Evolutionary conservation across 805 yeast genomes (phyloP).

Genomic region (Millerago galiae): DNA sequence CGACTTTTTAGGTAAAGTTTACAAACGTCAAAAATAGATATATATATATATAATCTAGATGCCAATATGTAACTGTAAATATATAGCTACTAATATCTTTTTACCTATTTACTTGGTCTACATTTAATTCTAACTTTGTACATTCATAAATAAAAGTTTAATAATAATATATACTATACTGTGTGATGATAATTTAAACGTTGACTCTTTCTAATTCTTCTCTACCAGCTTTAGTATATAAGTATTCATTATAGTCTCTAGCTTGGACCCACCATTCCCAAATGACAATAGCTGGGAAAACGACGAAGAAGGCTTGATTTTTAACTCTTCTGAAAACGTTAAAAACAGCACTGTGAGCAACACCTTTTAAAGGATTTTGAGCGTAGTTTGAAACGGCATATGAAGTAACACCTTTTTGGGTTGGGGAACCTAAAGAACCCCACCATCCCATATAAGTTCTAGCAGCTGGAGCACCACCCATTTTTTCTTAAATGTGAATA

Average conservation of each 20-base stretch:
- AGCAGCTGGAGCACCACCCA: conserved; percentile 67
- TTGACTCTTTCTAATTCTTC: conserved; percentile 75
- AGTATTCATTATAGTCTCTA: conserved; percentile 84
- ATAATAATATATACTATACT: not conserved
- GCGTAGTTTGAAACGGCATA: conserved; percentile 93
- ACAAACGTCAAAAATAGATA: conserved; percentile 80
- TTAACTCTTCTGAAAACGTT: conserved; percentile 92
- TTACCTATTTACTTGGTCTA: too few species aligned
- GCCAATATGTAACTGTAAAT: too few species aligned
- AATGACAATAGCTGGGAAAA: conserved; percentile 71
- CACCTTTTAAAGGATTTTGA: conserved; percentile 86
- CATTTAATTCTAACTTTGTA: too few species aligned
- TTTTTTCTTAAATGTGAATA: conserved; percentile 24
- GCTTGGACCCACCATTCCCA: conserved; percentile 86
- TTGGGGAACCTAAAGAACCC: conserved; percentile 86
- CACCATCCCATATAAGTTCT: conserved; percentile 94
- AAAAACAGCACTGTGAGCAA: conserved; percentile 78
- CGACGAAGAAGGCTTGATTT: conserved; percentile 72
- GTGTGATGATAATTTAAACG: conserved; percentile 21
- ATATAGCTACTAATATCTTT: too few species aligned
- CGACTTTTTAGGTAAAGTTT: conserved; percentile 81
- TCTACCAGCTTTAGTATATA: conserved; percentile 97
- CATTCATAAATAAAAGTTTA: conserved; percentile 6
- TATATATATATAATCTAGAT: not conserved
- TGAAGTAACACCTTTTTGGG: conserved; percentile 77